Evolutionary conservation across 2,329 filamentous ascomycete genomes (phyloP).

Genomic region (Aspergillus tamarii): DNA sequence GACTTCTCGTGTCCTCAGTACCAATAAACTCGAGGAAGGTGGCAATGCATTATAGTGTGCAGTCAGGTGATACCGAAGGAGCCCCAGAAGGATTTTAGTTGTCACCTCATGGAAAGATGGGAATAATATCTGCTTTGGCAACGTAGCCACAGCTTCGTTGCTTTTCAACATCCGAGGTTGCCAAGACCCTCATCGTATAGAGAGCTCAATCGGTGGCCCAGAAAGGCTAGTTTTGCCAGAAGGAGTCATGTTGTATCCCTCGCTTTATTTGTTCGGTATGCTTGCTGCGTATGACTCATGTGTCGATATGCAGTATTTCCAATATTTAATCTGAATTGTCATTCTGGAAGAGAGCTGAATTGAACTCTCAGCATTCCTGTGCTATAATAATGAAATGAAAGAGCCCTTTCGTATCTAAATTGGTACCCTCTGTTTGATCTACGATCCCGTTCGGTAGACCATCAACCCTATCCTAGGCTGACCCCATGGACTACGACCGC

Average conservation of each 20-base stretch:
- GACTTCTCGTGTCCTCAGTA: background rate
- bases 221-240: background rate
- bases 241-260: background rate
- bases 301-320: background rate
- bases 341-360: background rate
- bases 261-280: background rate
- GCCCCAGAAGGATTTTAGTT: background rate
- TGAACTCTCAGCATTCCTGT: background rate
- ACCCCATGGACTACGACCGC: background rate
- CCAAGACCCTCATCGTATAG: background rate
- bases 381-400: background rate
- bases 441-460: background rate
- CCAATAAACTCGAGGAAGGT: too few relatives aligned
- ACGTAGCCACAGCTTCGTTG: background rate
- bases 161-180: background rate
- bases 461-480: background rate
- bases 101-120: too few relatives aligned
- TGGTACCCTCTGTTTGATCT: background rate
- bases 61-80: background rate
- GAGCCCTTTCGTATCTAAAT: background rate
- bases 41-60: background rate
- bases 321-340: background rate
- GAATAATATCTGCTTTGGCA: too few relatives aligned
- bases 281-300: background rate
- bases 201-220: background rate